phyloP scores from a whole-genome alignment of 2,329 filamentous ascomycete genomes.

The Aureobasidium sp. region DNA sequence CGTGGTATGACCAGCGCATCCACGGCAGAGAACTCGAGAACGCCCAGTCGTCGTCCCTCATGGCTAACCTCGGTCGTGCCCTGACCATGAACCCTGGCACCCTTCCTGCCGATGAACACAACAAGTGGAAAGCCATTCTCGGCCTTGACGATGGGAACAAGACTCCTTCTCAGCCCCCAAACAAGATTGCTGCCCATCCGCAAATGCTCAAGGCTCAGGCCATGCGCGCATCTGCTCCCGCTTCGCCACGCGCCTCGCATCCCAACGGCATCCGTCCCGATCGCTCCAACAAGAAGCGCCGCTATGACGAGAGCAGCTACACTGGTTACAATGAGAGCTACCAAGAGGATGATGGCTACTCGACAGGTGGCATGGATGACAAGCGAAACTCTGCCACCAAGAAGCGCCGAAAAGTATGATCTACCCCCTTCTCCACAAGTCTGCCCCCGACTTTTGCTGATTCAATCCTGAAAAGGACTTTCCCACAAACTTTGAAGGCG shows the following conservation, averaged over 20 bases:
- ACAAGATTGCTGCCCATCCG: conserved; percentile 11
- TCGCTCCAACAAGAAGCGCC: conserved; percentile 61
- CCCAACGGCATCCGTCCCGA: conserved; percentile 49
- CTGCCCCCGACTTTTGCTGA: background rate
- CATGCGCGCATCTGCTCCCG: conserved; percentile 25
- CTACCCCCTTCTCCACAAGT: background rate
- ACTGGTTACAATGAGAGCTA: conserved; percentile 67
- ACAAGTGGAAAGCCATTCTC: conserved; percentile 35
- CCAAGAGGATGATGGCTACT: conserved; percentile 62
- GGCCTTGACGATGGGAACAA: conserved; percentile 32
- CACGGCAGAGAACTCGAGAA: conserved; percentile 32
- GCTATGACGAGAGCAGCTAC: conserved; percentile 65
- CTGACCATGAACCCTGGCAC: conserved; percentile 35
- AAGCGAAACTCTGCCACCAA: conserved; percentile 27
- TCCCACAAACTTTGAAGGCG: conserved; percentile 1
- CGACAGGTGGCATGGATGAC: conserved; percentile 63
- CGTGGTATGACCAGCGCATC: conserved; percentile 32
- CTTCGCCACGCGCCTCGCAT: conserved; percentile 24
- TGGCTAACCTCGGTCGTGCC: conserved; percentile 32
- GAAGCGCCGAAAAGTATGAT: conserved; percentile 50
- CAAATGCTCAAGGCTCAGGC: conserved; percentile 15
- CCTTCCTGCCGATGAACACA: conserved; percentile 33
- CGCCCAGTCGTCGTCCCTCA: conserved; percentile 22
- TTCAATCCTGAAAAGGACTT: background rate
- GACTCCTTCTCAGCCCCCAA: background rate